Percentiles rank a stretch among this genome's conserved stretches.
These are phyloP conservation scores for Penicillium sp. DNA, from an alignment of 2,329 filamentous ascomycete species.

Conservation along the genomic window DNA sequence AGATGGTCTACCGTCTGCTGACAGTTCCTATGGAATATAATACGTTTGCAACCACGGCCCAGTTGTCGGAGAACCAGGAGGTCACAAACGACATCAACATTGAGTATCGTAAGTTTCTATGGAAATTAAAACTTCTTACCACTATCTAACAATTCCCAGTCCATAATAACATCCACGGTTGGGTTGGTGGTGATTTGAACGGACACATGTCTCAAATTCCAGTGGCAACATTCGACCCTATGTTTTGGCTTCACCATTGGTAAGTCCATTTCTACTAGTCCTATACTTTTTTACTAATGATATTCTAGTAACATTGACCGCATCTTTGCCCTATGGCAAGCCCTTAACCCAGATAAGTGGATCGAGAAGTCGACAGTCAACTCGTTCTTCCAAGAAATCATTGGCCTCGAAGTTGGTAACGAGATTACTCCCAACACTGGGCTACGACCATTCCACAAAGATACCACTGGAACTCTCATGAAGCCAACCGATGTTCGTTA, in stretches of 20 bases:
- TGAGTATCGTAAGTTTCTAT: conserved; percentile 3
- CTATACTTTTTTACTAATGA: background rate
- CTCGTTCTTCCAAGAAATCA: background rate
- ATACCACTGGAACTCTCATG: conserved; percentile 60
- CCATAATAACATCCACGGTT: conserved; percentile 51
- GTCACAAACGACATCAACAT: conserved; percentile 18
- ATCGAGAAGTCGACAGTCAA: conserved; percentile 46
- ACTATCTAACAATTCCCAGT: background rate
- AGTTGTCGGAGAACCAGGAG: conserved; percentile 10
- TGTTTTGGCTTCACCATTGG: conserved; percentile 73
- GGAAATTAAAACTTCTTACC: conserved; percentile 13
- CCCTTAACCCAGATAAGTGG: conserved; percentile 65
- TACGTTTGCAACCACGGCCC: conserved; percentile 25
- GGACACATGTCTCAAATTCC: conserved; percentile 71
- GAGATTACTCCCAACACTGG: conserved; percentile 9
- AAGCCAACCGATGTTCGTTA: conserved; percentile 62
- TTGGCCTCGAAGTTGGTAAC: background rate
- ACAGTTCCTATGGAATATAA: conserved; percentile 16
- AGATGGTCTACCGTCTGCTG: conserved; percentile 23
- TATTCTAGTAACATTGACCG: conserved; percentile 57
- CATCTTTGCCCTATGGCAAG: conserved; percentile 73
- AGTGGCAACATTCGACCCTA: conserved; percentile 76
- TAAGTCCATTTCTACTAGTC: conserved; percentile 5
- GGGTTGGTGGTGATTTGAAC: conserved; percentile 52
- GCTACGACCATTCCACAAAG: conserved; percentile 59